Percentiles rank a stretch among this genome's conserved stretches.
These are phyloP conservation scores for Albophoma yamanashiensis DNA, from an alignment of 2,329 filamentous ascomycete genomes.

Conservation along the genomic window DNA sequence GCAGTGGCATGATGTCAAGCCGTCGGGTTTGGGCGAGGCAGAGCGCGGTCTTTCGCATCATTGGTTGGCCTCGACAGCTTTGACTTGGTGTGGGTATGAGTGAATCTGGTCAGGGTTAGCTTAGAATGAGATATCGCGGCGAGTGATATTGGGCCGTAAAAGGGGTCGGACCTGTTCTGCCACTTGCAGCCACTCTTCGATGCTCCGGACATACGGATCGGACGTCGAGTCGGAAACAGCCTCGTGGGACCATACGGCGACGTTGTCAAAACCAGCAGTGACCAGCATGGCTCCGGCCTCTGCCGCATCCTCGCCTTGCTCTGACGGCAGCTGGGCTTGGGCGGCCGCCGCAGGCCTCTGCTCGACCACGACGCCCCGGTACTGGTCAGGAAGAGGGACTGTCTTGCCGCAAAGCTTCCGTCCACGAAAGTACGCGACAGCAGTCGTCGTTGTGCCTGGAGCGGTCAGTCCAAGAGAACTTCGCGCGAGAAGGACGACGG, in stretches of 20 bases:
- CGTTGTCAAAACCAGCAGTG: constrained; percentile 58
- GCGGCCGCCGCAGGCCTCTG: constrained; percentile 25
- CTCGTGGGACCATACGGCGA: constrained; percentile 83
- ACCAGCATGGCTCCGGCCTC: constrained; percentile 49
- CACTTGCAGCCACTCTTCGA: constrained; percentile 73
- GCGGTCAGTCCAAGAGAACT: background rate
- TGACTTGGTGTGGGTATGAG: constrained; percentile 1
- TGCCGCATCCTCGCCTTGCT: constrained; percentile 29
- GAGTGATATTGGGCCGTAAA: background rate
- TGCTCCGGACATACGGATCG: constrained; percentile 63
- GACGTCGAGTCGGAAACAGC: constrained; percentile 44
- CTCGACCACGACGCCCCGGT: constrained; percentile 51
- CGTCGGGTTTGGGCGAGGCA: background rate
- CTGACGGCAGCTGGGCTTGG: constrained; percentile 10
- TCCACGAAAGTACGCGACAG: constrained; percentile 64
- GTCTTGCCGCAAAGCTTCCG: constrained; percentile 62
- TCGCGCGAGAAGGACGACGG: background rate
- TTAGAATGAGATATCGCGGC: background rate
- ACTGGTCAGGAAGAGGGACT: constrained; percentile 59
- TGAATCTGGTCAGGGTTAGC: constrained; percentile 7
- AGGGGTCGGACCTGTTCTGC: constrained; percentile 48
- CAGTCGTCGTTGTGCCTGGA: constrained; percentile 22
- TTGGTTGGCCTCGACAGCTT: background rate
- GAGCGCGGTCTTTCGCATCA: background rate
- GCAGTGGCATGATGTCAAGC: background rate